Evolutionary conservation across 345 rosid genomes (phyloP).

Genomic region (Fremontodendron californicum): DNA sequence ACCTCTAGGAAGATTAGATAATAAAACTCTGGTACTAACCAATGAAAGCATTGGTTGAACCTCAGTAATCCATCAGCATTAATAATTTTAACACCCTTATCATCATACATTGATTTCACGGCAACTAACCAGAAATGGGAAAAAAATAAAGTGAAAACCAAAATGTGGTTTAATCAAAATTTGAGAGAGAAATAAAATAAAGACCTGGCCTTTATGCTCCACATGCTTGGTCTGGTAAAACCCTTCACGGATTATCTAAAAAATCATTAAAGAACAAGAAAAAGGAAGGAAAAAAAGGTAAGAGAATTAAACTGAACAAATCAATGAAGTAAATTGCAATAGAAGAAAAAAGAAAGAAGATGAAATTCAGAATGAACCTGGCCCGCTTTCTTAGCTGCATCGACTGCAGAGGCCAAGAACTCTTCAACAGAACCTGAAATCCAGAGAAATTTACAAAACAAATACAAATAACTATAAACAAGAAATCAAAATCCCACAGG

Average conservation of each 20-base stretch:
- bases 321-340: background rate
- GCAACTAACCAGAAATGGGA: background rate
- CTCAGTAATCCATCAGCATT: background rate
- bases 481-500: background rate
- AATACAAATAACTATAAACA: background rate
- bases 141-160: background rate
- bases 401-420: constrained; percentile 69
- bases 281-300: background rate
- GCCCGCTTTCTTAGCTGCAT: constrained; percentile 88
- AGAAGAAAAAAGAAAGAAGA: background rate
- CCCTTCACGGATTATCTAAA: constrained; percentile 71
- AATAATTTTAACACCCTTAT: background rate
- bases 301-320: background rate
- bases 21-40: background rate
- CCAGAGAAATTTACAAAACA: background rate
- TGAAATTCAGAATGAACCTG: constrained; percentile 35
- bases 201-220: constrained; percentile 92
- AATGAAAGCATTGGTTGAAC: background rate
- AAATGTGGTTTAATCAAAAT: background rate
- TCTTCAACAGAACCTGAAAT: constrained; percentile 49
- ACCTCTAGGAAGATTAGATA: background rate
- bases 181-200: background rate
- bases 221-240: constrained; percentile 84
- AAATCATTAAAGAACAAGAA: background rate
- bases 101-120: background rate